phyloP scores from a whole-genome alignment of 176 grass and related monocot species.

The Calamus simplicifolius region DNA sequence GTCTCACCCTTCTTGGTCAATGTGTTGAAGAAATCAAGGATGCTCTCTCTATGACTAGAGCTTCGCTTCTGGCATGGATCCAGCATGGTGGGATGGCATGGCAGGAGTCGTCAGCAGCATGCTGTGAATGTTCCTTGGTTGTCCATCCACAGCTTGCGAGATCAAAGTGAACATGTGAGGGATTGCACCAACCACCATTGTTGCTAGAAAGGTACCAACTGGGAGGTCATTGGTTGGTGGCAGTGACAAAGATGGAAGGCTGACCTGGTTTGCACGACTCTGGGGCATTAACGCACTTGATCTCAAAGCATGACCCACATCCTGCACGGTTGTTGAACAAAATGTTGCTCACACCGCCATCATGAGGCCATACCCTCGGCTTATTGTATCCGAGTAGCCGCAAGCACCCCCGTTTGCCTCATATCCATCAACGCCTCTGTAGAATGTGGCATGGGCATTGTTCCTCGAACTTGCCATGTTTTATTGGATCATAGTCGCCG shows the following conservation, averaged over 20 bases:
- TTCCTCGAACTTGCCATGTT: constrained; percentile 49
- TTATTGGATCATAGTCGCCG: too few relatives aligned
- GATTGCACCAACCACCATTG: constrained; percentile 65
- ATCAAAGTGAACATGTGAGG: constrained; percentile 66
- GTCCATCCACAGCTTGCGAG: too few relatives aligned
- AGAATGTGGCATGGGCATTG: constrained; percentile 65
- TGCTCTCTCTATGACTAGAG: too few relatives aligned
- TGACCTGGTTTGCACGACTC: too few relatives aligned
- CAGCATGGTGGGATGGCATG: too few relatives aligned
- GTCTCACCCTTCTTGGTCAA: too few relatives aligned
- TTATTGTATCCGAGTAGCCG: constrained; percentile 60
- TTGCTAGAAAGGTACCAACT: constrained; percentile 23
- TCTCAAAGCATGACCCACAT: too few relatives aligned
- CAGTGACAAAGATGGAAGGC: constrained; percentile 32
- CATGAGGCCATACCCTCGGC: constrained; percentile 67
- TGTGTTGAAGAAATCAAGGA: too few relatives aligned
- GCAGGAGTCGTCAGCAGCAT: too few relatives aligned
- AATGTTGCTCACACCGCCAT: constrained; percentile 59
- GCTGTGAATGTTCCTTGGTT: too few relatives aligned
- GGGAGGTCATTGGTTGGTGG: constrained; percentile 64
- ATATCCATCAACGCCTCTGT: constrained; percentile 51
- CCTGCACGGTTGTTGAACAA: constrained; percentile 43
- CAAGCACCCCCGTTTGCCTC: constrained; percentile 43
- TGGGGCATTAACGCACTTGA: constrained; percentile 48
- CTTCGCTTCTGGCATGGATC: too few relatives aligned